Base-by-base conservation (phyloP, 805 yeast species). In the Kuraishia floccosa region DNA sequence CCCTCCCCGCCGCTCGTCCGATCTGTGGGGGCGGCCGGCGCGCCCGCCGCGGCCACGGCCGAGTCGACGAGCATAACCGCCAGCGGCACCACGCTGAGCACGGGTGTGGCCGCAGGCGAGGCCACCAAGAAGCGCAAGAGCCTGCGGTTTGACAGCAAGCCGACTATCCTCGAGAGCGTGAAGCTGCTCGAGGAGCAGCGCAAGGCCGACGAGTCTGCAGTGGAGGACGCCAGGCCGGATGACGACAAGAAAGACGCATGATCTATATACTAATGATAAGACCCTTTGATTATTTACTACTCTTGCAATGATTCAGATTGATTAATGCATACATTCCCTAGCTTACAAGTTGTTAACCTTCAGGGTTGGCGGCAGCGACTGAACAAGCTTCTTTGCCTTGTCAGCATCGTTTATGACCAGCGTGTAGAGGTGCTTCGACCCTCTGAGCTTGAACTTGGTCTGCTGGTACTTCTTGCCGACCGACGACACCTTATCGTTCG, bases 391-490 rank as follows among this genome's bases (percentile, higher is more conserved):
- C 80, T 83, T 77, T 56, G 97, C 97, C 77, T 86, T 87, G 65
- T 84, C 80, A 57, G 85, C 81, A 65, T 91, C 97, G 72, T 81
- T 76, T 57, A 91, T 89, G 51, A 82, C 82, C 66, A 89, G 74
- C 52, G 98, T 91, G 83, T 91, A 91, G 60, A 85, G 77, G 74
- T 82, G 65, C 65, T 73, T 85, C 45, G 95, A 57, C 65, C 96
- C 96, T 77, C 97, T 86, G 58, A 91, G 84, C 83, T 91, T 91
- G 87, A 91, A 91, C 72, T 91, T 91, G 72, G 96, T 86, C 70
- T 82, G 91, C 70, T 81, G 80, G 77, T 72, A 72, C 49, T 70
- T 68, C 73, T 80, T 80, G 65, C 91, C 93, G 63, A 68, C 68
- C 50, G 80, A 72, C 71, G 76, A 77, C 57, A 78, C 52, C 68